Evolutionary conservation across 2,329 filamentous ascomycete species (phyloP), one percentile per base, ranked within the genome.

Genomic region (Sporothrix mexicana): DNA sequence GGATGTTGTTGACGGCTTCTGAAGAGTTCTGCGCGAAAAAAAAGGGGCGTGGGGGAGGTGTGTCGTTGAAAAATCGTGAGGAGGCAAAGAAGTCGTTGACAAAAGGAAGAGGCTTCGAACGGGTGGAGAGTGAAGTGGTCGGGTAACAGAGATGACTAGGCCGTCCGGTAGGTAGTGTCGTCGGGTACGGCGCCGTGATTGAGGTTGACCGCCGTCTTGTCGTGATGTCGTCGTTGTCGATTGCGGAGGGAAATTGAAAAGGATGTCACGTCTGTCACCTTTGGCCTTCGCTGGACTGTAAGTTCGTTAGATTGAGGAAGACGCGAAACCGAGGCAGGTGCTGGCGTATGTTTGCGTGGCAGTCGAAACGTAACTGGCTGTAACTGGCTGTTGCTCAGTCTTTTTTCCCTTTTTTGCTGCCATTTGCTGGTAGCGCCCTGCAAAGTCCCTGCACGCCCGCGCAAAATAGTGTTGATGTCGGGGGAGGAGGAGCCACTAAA

Each of bases 291-390:
- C 51, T 9, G 20, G 20, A 20, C 51, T 23, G 51, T 23, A 12
- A 45, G 43, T 43, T n/a, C n/a, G n/a, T 36, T 36, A 36, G 30
- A 36, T 51, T 30, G 45, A n/a, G 15, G 47, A 36, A 9, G 47
- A 68, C 66, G 66, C 66, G 66, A 68, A 55, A 43, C 66, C 36
- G 30, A 69, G 67, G 30, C 47, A 36, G 30, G 30, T 36, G 30
- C 30, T 36, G 30, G 30, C 30, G 30, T 36, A 36, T 36, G 30
- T 36, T 36, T 4, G 30, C 30, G 30, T 36, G 30, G 30, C 51
- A 45, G 53, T 30, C 20, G 61, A 20, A 25, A 43, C 61, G 41
- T 25, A 7, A 66, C 20, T 7, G 61, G 41, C 30, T 36, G 30
- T 36, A 36, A 6, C 30, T 36, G 30, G 30, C 30, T 36, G 30